phyloP scores from a whole-genome alignment of 306 rosid species.

The Amphicarpaea edgeworthii region DNA sequence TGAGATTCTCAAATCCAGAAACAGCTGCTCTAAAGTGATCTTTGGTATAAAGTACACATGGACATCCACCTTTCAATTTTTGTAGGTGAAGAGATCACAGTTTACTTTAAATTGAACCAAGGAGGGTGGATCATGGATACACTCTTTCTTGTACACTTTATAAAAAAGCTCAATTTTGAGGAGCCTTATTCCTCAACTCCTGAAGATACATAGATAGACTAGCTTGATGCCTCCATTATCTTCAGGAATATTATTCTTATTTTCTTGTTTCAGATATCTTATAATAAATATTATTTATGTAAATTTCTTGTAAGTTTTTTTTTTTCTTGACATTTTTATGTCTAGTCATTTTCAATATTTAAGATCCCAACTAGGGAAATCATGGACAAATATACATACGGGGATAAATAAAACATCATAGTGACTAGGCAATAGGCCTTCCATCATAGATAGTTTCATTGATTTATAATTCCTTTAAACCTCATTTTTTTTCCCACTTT shows the following conservation, averaged over 20 bases:
- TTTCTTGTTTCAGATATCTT: neutral
- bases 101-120: neutral
- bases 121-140: neutral
- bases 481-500: neutral
- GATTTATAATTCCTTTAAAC: neutral
- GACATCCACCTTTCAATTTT: neutral
- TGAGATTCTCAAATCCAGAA: slow-evolving; percentile 23
- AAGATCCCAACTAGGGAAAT: slow-evolving; percentile 8
- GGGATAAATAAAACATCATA: neutral
- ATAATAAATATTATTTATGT: neutral
- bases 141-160: neutral
- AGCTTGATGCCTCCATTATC: slow-evolving; percentile 9
- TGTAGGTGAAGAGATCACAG: neutral
- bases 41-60: neutral
- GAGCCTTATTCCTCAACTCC: neutral
- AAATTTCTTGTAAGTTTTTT: neutral
- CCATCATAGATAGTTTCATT: neutral
- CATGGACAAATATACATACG: neutral
- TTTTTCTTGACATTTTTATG: neutral
- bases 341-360: neutral
- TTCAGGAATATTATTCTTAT: neutral
- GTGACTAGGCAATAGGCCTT: neutral
- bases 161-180: neutral
- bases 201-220: slow-evolving; percentile 11
- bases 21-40: slow-evolving; percentile 3